Evolutionary conservation across 1,284 basidiomycete species (phyloP).

Genomic region (Ceratobasidium sp.): DNA sequence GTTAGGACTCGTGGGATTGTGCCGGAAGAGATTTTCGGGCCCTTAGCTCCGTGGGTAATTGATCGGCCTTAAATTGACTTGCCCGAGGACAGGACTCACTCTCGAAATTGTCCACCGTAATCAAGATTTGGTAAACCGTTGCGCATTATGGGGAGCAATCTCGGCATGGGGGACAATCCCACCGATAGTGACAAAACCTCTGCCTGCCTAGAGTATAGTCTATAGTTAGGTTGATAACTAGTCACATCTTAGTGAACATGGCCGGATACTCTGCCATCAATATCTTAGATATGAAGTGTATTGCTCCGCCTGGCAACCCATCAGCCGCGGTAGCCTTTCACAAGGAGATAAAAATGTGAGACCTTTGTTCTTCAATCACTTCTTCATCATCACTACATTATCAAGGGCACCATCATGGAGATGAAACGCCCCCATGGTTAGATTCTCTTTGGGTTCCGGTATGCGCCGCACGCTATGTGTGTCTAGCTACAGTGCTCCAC

Average conservation of each 20-base stretch:
- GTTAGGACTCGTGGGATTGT: too few relatives aligned
- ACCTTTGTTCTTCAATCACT: not conserved
- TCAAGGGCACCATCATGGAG: constrained; percentile 13
- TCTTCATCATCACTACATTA: not conserved
- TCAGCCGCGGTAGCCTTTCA: constrained; percentile 19
- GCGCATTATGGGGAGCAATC: too few relatives aligned
- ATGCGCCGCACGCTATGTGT: constrained; percentile 24
- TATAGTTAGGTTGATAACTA: too few relatives aligned
- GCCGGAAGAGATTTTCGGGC: too few relatives aligned
- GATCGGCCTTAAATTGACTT: too few relatives aligned
- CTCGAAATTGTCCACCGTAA: too few relatives aligned
- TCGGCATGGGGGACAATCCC: too few relatives aligned
- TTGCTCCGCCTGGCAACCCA: constrained; percentile 33
- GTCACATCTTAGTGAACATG: constrained; percentile 18
- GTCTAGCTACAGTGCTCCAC: constrained; percentile 1
- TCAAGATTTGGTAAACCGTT: too few relatives aligned
- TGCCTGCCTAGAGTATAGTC: too few relatives aligned
- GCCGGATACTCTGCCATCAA: constrained; percentile 44
- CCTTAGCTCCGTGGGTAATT: too few relatives aligned
- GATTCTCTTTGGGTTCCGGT: not conserved
- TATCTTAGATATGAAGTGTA: constrained; percentile 45
- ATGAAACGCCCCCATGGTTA: not conserved
- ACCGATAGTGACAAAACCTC: too few relatives aligned
- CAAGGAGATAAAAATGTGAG: not conserved
- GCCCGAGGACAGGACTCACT: too few relatives aligned